Evolutionary conservation across 345 rosid species (phyloP).

Genomic region (Rubroshorea leprosula): DNA sequence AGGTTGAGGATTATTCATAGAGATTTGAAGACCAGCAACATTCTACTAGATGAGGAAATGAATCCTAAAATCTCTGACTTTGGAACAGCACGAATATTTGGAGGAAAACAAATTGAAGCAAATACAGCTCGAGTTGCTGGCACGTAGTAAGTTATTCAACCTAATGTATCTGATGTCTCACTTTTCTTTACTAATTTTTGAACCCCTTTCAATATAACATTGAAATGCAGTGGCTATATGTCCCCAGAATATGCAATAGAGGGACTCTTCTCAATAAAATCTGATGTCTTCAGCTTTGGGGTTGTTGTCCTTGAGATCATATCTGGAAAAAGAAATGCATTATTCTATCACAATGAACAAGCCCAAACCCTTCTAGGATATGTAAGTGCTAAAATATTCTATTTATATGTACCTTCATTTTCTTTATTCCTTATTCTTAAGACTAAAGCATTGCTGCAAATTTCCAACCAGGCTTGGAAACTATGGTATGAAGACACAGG

Average conservation of each 20-base stretch:
- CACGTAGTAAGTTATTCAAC: conserved; percentile 10
- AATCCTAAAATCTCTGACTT: conserved; percentile 17
- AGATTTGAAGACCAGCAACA: conserved; percentile 18
- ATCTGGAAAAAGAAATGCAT: conserved; percentile 7
- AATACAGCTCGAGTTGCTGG: conserved; percentile 12
- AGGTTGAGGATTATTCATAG: conserved; percentile 19
- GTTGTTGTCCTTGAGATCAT: conserved; percentile 5
- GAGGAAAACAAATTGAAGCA: conserved; percentile 15
- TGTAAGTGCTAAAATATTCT: background rate
- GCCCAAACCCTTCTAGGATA: conserved; percentile 10
- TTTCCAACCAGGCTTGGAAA: conserved; percentile 9
- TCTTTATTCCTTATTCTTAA: background rate
- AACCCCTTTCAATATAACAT: background rate
- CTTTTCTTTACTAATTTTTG: background rate
- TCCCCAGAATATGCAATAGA: conserved; percentile 11
- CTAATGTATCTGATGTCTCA: background rate
- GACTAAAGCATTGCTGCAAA: background rate
- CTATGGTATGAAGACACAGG: conserved; percentile 13
- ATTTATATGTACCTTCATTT: background rate
- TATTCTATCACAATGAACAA: conserved; percentile 13
- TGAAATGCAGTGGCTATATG: conserved; percentile 10
- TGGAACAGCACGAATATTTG: conserved; percentile 18
- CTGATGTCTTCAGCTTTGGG: conserved; percentile 17
- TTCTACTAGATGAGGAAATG: conserved; percentile 18
- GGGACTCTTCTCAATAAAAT: conserved; percentile 15